Evolutionary conservation across 2,329 filamentous ascomycete genomes (phyloP), one percentile per base, ranked within the genome.

Genomic region (Diaporthe sp.): DNA sequence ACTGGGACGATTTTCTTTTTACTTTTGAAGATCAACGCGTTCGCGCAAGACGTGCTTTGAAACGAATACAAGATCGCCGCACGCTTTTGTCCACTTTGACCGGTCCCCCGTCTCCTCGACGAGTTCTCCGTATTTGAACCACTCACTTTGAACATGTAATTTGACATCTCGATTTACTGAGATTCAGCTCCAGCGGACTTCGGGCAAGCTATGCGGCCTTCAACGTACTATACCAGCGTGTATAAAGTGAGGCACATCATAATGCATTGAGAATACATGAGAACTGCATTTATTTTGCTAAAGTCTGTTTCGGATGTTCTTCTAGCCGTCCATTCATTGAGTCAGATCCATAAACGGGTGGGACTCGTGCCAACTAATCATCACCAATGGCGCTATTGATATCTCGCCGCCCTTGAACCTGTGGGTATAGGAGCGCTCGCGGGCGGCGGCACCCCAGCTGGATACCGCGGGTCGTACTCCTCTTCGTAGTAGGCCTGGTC

Each of bases 401-500:
- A 74, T 22, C 73, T 74, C 12, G 73, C n/a, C 50, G 52, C 61
- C 30, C 73, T 72, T 47, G 73, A 58, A 38, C 47, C 64, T 22
- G 47, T 45, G 12, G 69, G 22, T 33, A 74, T 40, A 42, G 52
- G 71, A 17, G 64, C 64, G 40, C 67, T 72, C 17, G 81, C 77
- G 22, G 80, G 80, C 38, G 79, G 80, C 38, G 79, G 64, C n/a
- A 68, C 64, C 33, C 64, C 80, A 58, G 80, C 81, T 17, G 84
- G 84, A 77, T 83, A 83, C 58, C 82, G 82, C 33, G 86, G 85
- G 71, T 88, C 86, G 68, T 88, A 88, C 76, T 87, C 85, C 72
- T 86, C 85, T 69, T 83, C 80, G 64, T 81, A 82, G 66, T 54
- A 68, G 40, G 47, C 64, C 47, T 50, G 13, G 9, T 54, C 33